phyloP scores from a whole-genome alignment of 2,329 filamentous ascomycete species.

The Fusarium haematococcum region DNA sequence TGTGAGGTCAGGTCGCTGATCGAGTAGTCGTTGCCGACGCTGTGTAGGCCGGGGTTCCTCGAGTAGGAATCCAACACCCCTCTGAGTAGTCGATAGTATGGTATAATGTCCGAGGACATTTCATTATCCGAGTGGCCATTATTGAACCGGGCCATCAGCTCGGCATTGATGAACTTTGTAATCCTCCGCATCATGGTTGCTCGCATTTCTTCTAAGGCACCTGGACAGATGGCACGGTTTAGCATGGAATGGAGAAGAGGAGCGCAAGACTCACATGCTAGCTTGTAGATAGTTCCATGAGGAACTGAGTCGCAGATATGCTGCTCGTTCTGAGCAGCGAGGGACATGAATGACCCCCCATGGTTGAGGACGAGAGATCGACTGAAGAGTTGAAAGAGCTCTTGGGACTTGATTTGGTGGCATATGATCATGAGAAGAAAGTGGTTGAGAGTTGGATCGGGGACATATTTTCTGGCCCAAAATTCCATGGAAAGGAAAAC shows the following conservation, averaged over 20 bases:
- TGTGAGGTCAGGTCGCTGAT: not conserved
- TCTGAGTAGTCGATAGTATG: not conserved
- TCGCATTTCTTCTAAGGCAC: not conserved
- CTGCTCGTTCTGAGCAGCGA: not conserved
- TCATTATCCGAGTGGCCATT: not conserved
- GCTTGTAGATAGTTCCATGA: not conserved
- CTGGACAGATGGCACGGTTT: not conserved
- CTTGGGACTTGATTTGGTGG: not conserved
- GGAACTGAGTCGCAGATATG: not conserved
- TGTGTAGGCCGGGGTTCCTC: not conserved
- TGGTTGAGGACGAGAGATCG: not conserved
- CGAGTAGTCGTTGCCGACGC: not conserved
- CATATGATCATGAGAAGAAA: not conserved
- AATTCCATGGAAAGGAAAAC: conserved; percentile 7
- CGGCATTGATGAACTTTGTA: not conserved
- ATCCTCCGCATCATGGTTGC: not conserved
- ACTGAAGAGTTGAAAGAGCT: not conserved
- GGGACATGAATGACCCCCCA: not conserved
- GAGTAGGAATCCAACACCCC: not conserved
- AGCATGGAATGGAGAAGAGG: not conserved
- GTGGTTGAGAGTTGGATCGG: not conserved
- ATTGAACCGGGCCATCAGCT: not conserved
- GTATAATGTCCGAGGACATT: not conserved
- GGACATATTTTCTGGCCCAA: not conserved
- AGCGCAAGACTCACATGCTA: not conserved